Evolutionary conservation across 2,329 filamentous ascomycete species (phyloP), one percentile per base, ranked within the genome.

Genomic region (Fusarium pseudocircinatum): DNA sequence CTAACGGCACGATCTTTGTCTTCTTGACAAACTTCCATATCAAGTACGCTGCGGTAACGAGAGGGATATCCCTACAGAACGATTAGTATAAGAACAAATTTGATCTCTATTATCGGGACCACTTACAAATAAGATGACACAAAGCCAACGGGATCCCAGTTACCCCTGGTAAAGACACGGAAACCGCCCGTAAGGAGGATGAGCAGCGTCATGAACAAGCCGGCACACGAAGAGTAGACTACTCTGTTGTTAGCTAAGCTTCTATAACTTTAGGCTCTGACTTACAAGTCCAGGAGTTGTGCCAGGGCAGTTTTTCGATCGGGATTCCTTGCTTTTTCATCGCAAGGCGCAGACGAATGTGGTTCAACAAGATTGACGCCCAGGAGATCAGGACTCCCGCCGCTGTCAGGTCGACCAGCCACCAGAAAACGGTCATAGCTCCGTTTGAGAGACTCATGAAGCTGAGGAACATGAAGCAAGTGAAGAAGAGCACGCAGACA

Each of bases 121-220:
- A 84, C 89, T 82, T 78, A 91, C 87, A 92, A 76, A 69, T 92
- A 92, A 0, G 89, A 86, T 1, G 90, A 91, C 4, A 92, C 85
- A 72, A 92, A 92, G 3, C 81, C 83, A 26, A 85, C 85, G 1
- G 87, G 77, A 62, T 87, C 83, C 89, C 89, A 92, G 64, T 88
- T 87, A 6, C 89, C 89, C 40, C 81, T 81, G 3, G 88, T 90
- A 66, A 92, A 92, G 7, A 89, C 88, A 4, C 83, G 77, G 73
- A 94, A 94, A 2, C 92, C 92, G 42, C 90, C 89, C 8, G 93
- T 94, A 44, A 94, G 84, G 7, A 95, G 82, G 67, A 94, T 91
- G 44, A 92, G 80, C 34, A 90, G 83, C 77, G 87, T 89, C 84
- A 91, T 88, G 68, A 85, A 78, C 10, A 95, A 83, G 1, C 89